Conservation (phyloP, 345 rosid genomes). For the Rhodomyrtus tomentosa region DNA sequence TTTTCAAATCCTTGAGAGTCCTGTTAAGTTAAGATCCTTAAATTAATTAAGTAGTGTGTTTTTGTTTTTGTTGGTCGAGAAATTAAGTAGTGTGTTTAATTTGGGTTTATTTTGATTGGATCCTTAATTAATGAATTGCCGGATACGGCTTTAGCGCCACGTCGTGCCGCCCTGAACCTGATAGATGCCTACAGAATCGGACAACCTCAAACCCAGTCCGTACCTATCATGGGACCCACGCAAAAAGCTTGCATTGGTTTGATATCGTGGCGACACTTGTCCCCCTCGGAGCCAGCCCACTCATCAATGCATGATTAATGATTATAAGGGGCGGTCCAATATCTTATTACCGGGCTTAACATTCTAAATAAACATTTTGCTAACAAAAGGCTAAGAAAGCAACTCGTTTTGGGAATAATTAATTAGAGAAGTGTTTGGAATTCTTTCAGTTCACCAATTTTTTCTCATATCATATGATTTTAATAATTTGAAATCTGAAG, state of each 20-base stretch:
- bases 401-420: background rate
- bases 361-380: background rate
- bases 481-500: background rate
- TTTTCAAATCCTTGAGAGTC: too few relatives aligned
- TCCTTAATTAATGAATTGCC: background rate
- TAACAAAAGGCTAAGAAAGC: background rate
- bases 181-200: background rate
- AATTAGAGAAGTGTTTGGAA: background rate
- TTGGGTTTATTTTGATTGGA: background rate
- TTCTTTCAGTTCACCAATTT: background rate
- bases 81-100: background rate
- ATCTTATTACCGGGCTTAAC: background rate
- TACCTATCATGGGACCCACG: background rate
- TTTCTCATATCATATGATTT: background rate
- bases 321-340: background rate
- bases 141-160: background rate
- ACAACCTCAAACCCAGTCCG: slow-evolving; percentile 6
- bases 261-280: background rate
- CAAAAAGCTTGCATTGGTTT: background rate
- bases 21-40: too few relatives aligned
- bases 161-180: slow-evolving; percentile 8
- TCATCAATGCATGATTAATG: background rate
- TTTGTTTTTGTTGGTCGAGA: too few relatives aligned
- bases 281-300: background rate
- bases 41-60: too few relatives aligned